Evolutionary conservation across 768 basidiomycete genomes (phyloP).

Genomic region (Boletus rubescentipes): DNA sequence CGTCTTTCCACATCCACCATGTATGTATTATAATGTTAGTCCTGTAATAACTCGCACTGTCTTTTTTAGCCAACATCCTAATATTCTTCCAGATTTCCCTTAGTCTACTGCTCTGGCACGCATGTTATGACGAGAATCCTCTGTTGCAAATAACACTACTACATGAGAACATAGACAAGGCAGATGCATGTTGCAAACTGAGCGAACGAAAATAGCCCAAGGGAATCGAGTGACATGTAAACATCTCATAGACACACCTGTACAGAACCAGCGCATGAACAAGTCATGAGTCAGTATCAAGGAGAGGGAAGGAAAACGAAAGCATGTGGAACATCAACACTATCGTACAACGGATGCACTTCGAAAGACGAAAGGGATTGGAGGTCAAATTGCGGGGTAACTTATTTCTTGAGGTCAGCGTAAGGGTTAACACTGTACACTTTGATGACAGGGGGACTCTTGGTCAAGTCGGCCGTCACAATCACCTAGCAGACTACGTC

Average conservation of each 20-base stretch:
- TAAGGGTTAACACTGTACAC: constrained; percentile 96
- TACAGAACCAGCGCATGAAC: constrained; percentile 31
- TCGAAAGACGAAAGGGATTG: constrained; percentile 1
- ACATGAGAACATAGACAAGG: constrained; percentile 23
- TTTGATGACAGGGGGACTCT: constrained; percentile 96
- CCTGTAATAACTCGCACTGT: neutral
- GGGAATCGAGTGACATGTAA: constrained; percentile 22
- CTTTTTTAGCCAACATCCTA: neutral
- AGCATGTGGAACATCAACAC: constrained; percentile 30
- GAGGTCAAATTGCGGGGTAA: constrained; percentile 6
- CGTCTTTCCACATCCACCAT: neutral
- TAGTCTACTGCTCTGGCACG: neutral
- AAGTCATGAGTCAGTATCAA: constrained; percentile 31
- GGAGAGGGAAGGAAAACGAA: constrained; percentile 30
- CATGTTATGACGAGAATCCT: constrained; percentile 4
- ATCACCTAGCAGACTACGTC: constrained; percentile 61
- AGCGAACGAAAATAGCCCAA: constrained; percentile 14
- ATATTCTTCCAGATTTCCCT: neutral
- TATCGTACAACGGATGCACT: constrained; percentile 31
- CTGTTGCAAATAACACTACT: constrained; percentile 21
- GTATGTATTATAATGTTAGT: neutral
- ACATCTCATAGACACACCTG: constrained; percentile 28
- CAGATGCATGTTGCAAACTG: constrained; percentile 16
- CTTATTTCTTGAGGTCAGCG: constrained; percentile 55
- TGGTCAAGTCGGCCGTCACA: constrained; percentile 91